Evolutionary conservation across 176 grass and related monocot species (phyloP).

Genomic region (Juncus inflexus): DNA sequence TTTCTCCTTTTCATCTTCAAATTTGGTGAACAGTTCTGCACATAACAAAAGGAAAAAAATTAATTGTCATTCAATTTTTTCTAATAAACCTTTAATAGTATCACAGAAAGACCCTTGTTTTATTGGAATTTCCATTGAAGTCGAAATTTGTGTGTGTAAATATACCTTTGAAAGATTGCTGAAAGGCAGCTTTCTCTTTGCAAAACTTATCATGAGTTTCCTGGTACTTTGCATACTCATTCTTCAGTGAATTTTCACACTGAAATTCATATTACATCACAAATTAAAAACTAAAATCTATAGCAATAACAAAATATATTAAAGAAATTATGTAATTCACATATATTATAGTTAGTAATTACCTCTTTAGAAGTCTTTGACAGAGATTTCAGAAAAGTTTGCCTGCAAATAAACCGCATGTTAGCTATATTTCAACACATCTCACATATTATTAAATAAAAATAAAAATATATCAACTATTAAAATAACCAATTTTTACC

Average conservation of each 20-base stretch:
- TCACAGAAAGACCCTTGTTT: too few relatives aligned
- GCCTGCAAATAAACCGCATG: slow-evolving; percentile 38
- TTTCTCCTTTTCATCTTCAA: slow-evolving; percentile 90
- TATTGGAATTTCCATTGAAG: slow-evolving; percentile 7
- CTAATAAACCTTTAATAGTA: not conserved
- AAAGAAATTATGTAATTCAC: not conserved
- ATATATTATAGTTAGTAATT: not conserved
- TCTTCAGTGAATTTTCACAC: slow-evolving; percentile 82
- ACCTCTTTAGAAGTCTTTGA: slow-evolving; percentile 91
- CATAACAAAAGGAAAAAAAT: slow-evolving; percentile 15
- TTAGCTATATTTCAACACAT: slow-evolving; percentile 14
- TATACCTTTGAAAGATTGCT: slow-evolving; percentile 81
- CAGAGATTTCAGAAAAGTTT: slow-evolving; percentile 71
- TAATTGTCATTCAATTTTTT: not conserved
- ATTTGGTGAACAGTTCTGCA: slow-evolving; percentile 85
- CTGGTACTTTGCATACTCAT: slow-evolving; percentile 72
- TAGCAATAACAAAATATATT: slow-evolving; percentile 12
- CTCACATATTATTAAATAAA: slow-evolving; percentile 6
- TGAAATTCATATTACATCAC: slow-evolving; percentile 26
- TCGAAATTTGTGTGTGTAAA: slow-evolving; percentile 1
- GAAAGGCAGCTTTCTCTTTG: slow-evolving; percentile 69
- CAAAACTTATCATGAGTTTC: slow-evolving; percentile 70
- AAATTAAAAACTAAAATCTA: slow-evolving; percentile 7
- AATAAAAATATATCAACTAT: slow-evolving; percentile 5
- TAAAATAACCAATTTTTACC: not conserved